These are phyloP conservation scores for Paramarasmius palmivorus DNA, from an alignment of 1,284 basidiomycete genomes.

Conservation along the genomic window DNA sequence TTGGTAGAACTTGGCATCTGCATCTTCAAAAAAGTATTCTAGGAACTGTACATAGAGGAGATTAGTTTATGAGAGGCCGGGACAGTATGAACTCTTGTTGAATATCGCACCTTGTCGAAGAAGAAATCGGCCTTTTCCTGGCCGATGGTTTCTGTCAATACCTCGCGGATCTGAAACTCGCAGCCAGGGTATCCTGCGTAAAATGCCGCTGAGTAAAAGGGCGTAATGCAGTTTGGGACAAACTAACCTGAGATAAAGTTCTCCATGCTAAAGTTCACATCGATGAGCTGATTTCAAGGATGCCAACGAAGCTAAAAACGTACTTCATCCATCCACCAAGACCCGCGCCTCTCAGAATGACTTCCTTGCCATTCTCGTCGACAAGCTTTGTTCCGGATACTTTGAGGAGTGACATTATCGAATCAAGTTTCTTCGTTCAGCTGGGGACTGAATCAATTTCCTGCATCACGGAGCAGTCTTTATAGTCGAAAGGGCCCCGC, in stretches of 20 bases:
- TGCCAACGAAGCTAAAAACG: constrained; percentile 23
- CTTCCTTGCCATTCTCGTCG: constrained; percentile 52
- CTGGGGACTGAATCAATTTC: not conserved
- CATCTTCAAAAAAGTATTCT: constrained; percentile 71
- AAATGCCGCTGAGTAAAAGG: not conserved
- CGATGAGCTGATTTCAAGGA: not conserved
- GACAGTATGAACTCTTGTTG: not conserved
- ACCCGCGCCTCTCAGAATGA: constrained; percentile 66
- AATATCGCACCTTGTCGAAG: constrained; percentile 78
- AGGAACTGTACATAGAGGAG: constrained; percentile 49
- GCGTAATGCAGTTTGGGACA: not conserved
- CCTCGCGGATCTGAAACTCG: constrained; percentile 67
- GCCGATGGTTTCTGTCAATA: constrained; percentile 65
- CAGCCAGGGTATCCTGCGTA: constrained; percentile 54
- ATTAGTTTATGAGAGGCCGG: not conserved
- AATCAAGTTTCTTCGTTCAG: not conserved
- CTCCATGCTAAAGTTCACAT: constrained; percentile 46
- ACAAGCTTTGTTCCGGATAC: constrained; percentile 59
- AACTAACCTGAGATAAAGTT: constrained; percentile 56
- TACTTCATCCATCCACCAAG: constrained; percentile 74
- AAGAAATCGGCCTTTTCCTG: constrained; percentile 71
- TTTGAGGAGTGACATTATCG: constrained; percentile 46
- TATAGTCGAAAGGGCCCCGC: too few species aligned
- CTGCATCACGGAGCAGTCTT: not conserved
- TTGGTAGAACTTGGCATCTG: constrained; percentile 72